Conservation (phyloP, 768 basidiomycete species). For the Polyporus arcularius region DNA sequence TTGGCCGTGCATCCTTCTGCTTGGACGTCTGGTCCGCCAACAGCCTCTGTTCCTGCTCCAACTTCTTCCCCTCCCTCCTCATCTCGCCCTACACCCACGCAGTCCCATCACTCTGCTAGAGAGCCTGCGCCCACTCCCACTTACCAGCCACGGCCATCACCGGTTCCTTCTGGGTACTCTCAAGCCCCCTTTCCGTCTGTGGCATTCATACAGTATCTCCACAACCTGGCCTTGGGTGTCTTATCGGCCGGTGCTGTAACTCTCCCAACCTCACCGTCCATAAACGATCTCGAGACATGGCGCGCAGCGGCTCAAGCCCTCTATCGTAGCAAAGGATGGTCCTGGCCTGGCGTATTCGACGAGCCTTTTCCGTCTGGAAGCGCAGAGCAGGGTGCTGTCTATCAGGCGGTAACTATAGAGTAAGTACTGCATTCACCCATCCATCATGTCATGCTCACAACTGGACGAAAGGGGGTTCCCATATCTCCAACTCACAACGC, state of each 20-base stretch:
- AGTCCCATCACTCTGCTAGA: conserved; percentile 1
- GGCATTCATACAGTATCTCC: conserved; percentile 8
- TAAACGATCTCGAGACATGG: conserved; percentile 12
- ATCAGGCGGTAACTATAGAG: conserved; percentile 33
- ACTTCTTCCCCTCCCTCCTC: background rate
- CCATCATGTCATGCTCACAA: background rate
- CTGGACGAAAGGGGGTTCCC: conserved; percentile 43
- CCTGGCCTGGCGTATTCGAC: conserved; percentile 48
- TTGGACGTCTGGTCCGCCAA: conserved; percentile 62
- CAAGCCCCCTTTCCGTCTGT: conserved; percentile 1
- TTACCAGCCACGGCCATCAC: background rate
- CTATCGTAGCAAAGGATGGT: conserved; percentile 38
- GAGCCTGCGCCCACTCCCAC: background rate
- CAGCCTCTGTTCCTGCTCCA: conserved; percentile 14
- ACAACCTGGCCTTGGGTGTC: conserved; percentile 6
- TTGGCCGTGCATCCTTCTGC: conserved; percentile 80
- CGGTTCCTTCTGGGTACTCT: background rate
- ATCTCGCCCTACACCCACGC: background rate
- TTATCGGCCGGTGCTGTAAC: conserved; percentile 5
- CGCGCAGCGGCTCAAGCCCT: conserved; percentile 24
- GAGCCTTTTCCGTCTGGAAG: conserved; percentile 31
- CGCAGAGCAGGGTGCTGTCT: conserved; percentile 33
- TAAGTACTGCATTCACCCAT: conserved; percentile 23
- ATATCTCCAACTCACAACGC: conserved; percentile 54
- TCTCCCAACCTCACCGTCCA: conserved; percentile 1